phyloP scores from a whole-genome alignment of 768 basidiomycete genomes.

The Rhizopogon salebrosus region DNA sequence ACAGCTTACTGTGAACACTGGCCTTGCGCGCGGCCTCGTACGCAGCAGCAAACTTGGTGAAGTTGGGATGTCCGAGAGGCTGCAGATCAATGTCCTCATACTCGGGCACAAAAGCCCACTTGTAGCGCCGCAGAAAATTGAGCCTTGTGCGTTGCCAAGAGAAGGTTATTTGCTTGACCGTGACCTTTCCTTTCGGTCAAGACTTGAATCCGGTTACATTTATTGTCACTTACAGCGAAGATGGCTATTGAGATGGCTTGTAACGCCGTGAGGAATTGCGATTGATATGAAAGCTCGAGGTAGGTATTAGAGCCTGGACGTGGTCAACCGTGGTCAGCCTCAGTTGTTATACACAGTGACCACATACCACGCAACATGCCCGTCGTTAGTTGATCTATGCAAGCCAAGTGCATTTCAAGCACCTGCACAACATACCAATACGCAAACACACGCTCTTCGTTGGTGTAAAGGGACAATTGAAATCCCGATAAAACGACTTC shows the following conservation, averaged over 20 bases:
- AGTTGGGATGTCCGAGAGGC: slow-evolving; percentile 50
- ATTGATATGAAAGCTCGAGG: slow-evolving; percentile 46
- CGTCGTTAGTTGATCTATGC: slow-evolving; percentile 43
- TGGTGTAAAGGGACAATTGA: slow-evolving; percentile 67
- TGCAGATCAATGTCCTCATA: slow-evolving; percentile 47
- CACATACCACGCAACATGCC: slow-evolving; percentile 35
- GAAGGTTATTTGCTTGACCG: slow-evolving; percentile 40
- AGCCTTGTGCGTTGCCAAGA: slow-evolving; percentile 48
- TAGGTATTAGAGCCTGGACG: slow-evolving; percentile 21
- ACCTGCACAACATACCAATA: slow-evolving; percentile 70
- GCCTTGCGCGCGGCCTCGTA: slow-evolving; percentile 33
- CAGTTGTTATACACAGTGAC: slow-evolving; percentile 2
- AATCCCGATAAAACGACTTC: slow-evolving; percentile 74
- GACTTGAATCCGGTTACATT: background rate
- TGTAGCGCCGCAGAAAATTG: slow-evolving; percentile 64
- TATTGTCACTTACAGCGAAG: slow-evolving; percentile 41
- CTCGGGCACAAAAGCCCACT: slow-evolving; percentile 66
- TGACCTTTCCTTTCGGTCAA: slow-evolving; percentile 32
- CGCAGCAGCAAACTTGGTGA: slow-evolving; percentile 42
- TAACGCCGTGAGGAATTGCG: slow-evolving; percentile 48
- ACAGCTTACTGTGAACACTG: background rate
- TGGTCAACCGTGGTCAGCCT: background rate
- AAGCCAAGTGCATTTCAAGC: slow-evolving; percentile 49
- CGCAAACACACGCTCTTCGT: slow-evolving; percentile 64
- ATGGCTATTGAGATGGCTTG: slow-evolving; percentile 50